These are phyloP conservation scores for Naganishia sp. DNA, from an alignment of 1,284 basidiomycete species.

Conservation along the genomic window DNA sequence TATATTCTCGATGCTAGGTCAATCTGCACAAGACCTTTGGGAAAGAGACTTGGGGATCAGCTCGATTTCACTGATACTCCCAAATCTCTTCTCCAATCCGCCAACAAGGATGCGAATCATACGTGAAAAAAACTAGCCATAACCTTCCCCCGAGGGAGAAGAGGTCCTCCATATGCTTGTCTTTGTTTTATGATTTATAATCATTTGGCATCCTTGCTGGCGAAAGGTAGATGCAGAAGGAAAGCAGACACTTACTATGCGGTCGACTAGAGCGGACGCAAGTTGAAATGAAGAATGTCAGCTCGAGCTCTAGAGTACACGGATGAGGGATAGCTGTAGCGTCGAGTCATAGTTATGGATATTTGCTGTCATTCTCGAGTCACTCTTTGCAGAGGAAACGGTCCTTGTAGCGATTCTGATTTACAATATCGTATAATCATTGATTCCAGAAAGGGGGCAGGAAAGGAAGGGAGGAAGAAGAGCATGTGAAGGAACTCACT, in stretches of 20 bases:
- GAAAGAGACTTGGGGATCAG: not conserved
- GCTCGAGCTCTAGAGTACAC: not conserved
- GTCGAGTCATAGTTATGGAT: slow-evolving; percentile 25
- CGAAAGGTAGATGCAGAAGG: not conserved
- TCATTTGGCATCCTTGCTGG: slow-evolving; percentile 8
- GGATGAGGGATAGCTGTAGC: not conserved
- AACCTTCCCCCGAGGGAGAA: slow-evolving; percentile 14
- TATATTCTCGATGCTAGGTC: not conserved
- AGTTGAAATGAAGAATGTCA: slow-evolving; percentile 9
- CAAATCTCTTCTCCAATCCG: not conserved
- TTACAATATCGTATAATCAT: slow-evolving; percentile 33
- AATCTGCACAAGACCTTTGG: not conserved
- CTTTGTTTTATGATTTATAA: slow-evolving; percentile 33
- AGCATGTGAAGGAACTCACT: not conserved
- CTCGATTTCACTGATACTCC: not conserved
- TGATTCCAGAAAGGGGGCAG: not conserved
- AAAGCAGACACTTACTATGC: slow-evolving; percentile 13
- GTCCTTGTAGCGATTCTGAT: slow-evolving; percentile 36
- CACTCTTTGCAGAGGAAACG: slow-evolving; percentile 8
- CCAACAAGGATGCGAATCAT: slow-evolving; percentile 17
- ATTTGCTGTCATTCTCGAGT: slow-evolving; percentile 32
- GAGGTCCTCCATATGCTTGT: slow-evolving; percentile 35
- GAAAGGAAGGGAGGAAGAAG: not conserved
- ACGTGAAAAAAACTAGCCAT: slow-evolving; percentile 31
- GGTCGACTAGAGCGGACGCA: not conserved